A percentile compares a stretch with the other conserved stretches of the same genome.
These are phyloP conservation scores for Cystofilobasidium macerans DNA, from an alignment of 768 basidiomycete genomes.

Conservation along the genomic window DNA sequence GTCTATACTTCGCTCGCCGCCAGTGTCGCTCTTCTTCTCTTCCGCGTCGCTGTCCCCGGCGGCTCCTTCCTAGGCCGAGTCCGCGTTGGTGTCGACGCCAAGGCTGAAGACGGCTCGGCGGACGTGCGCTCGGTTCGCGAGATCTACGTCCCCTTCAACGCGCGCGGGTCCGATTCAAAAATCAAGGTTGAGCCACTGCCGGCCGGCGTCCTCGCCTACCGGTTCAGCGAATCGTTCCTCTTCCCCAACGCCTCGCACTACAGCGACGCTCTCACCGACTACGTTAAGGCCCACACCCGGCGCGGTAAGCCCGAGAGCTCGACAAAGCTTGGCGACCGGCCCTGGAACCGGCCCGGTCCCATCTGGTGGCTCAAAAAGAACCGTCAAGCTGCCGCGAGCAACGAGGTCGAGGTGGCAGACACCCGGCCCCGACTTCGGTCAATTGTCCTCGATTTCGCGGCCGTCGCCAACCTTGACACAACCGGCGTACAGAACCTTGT, in stretches of 20 bases:
- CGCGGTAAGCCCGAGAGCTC: constrained; percentile 61
- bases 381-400: constrained; percentile 30
- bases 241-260: constrained; percentile 42
- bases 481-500: constrained; percentile 84
- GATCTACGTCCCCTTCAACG: constrained; percentile 66
- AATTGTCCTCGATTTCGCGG: constrained; percentile 80
- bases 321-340: constrained; percentile 59
- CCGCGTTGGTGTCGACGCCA: constrained; percentile 40
- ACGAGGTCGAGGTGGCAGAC: constrained; percentile 39
- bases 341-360: constrained; percentile 92
- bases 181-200: constrained; percentile 65
- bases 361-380: constrained; percentile 34
- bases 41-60: constrained; percentile 77
- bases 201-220: constrained; percentile 70
- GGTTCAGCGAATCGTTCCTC: constrained; percentile 73
- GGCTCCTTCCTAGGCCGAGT: constrained; percentile 85
- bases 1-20: constrained; percentile 55
- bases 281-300: constrained; percentile 65
- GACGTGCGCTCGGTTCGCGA: constrained; percentile 47
- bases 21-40: constrained; percentile 65
- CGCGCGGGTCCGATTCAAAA: constrained; percentile 38
- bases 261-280: constrained; percentile 64
- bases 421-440: constrained; percentile 62
- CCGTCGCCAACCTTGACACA: constrained; percentile 76
- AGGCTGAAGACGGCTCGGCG: constrained; percentile 29